Percentiles rank a stretch among this genome's conserved stretches.
Conservation (phyloP, 2,329 filamentous ascomycete genomes). For the Cercospora canescens region DNA sequence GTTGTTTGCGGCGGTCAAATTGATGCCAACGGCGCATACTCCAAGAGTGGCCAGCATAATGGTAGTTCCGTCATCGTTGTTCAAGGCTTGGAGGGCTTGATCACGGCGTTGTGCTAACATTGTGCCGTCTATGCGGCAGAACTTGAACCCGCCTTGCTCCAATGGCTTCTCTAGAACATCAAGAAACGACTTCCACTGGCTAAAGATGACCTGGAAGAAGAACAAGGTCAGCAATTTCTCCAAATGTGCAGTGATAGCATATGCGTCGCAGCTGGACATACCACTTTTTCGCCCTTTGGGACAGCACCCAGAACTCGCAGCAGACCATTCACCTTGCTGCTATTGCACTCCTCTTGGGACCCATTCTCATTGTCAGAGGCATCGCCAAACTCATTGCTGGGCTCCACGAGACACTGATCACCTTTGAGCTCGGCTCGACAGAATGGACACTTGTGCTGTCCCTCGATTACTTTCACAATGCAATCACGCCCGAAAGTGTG, state of each 20-base stretch:
- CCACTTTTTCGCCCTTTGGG: conserved; percentile 62
- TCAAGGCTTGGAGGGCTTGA: conserved; percentile 65
- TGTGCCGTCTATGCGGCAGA: conserved; percentile 74
- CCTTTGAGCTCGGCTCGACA: conserved; percentile 70
- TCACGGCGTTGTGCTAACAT: conserved; percentile 75
- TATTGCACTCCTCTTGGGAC: conserved; percentile 61
- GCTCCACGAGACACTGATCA: conserved; percentile 62
- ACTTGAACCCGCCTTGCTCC: conserved; percentile 59
- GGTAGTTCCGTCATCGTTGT: conserved; percentile 65
- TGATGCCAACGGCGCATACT: conserved; percentile 83
- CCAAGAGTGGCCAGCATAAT: conserved; percentile 80
- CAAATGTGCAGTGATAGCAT: too few relatives aligned
- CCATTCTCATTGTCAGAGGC: conserved; percentile 45
- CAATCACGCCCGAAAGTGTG: conserved; percentile 76
- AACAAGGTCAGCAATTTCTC: too few relatives aligned
- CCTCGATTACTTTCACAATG: conserved; percentile 71
- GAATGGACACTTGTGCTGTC: conserved; percentile 80
- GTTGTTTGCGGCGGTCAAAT: conserved; percentile 82
- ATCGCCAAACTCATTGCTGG: conserved; percentile 47
- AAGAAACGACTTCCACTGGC: conserved; percentile 75
- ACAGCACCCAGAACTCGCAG: conserved; percentile 73
- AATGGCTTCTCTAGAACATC: conserved; percentile 71
- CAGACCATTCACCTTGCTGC: conserved; percentile 80
- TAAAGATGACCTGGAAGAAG: conserved; percentile 60
- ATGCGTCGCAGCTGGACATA: too few relatives aligned